These are phyloP conservation scores for Deuterostichococcus epilithicus DNA, from an alignment of 139 green algal genomes.

Conservation along the genomic window DNA sequence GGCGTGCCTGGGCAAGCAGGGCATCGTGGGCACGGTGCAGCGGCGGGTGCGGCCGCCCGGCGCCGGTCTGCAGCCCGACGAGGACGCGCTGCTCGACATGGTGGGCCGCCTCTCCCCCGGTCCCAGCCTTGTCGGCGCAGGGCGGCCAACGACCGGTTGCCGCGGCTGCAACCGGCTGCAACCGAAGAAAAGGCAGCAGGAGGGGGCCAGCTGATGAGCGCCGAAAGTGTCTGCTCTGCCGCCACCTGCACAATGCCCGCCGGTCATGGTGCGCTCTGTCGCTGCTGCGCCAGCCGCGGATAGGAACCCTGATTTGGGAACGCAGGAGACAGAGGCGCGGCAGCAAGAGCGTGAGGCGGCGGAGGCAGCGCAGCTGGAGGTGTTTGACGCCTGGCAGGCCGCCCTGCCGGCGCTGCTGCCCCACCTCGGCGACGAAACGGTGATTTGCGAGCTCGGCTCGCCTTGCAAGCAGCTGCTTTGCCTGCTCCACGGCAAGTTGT, in stretches of 20 bases:
- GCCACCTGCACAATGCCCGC: too few species aligned
- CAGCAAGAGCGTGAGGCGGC: slow-evolving; percentile 17
- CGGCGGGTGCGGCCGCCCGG: slow-evolving; percentile 66
- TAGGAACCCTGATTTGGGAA: neutral
- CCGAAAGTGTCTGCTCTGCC: neutral
- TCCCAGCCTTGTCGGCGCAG: neutral
- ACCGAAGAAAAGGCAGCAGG: too few species aligned
- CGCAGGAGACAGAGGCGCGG: slow-evolving; percentile 22
- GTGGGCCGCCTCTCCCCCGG: neutral
- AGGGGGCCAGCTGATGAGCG: neutral
- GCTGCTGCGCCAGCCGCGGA: neutral
- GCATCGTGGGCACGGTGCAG: slow-evolving; percentile 72
- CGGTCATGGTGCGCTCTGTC: neutral
- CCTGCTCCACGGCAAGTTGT: too few species aligned
- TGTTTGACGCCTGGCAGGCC: slow-evolving; percentile 60
- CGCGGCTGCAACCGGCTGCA: too few species aligned
- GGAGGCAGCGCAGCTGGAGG: slow-evolving; percentile 1
- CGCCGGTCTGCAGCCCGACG: slow-evolving; percentile 32
- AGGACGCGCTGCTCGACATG: slow-evolving; percentile 10
- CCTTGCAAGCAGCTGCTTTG: slow-evolving; percentile 7
- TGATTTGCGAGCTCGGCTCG: neutral
- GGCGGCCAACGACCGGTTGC: too few species aligned
- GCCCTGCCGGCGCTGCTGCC: slow-evolving; percentile 54
- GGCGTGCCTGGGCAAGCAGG: slow-evolving; percentile 68
- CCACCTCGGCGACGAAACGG: slow-evolving; percentile 29